Evolutionary conservation across 2,329 filamentous ascomycete genomes (phyloP), one percentile per base, ranked within the genome.

Genomic region (Acrocalymma vagum): DNA sequence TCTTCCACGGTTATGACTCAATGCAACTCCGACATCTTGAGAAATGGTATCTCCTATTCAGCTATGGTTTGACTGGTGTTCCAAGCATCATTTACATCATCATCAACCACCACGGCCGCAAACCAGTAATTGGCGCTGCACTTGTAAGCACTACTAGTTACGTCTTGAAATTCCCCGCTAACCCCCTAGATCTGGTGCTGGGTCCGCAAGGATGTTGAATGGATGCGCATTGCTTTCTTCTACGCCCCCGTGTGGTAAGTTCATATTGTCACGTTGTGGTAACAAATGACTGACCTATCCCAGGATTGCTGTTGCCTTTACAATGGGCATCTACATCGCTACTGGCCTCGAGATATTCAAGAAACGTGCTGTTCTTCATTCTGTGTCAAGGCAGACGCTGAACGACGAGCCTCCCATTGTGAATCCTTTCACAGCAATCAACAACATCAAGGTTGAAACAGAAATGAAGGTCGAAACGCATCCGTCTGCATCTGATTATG

Each of bases 1-100:
- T 94, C 60, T 91, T 90, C 67, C 78, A 77, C 58, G 87, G 87
- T 49, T 92, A 85, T 54, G 82, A 87, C 44, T 81, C 84, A 1
- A 70, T 77, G 4, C 78, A 80, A 36, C 72, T 94, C 10, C 82
- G 82, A 9, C 76, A 70, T 29, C 78, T 93, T 62, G 90, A 94
- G 62, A 80, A 85, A 29, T 84, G 79, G 42, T 94, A 94, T 51
- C 63, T 90, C 1, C 21, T 85, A 1, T 62, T 76, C 40, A 90
- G 87, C 62, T 94, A 94, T 47, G 88, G 88, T 1, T 47, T 90
- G 3, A 87, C 89, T 0, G 82, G 89, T 13, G 64, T 90, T 8
- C 83, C 88, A 2, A 83, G 87, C 0, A 66, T 93, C 8, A 67
- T 76, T 6, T 91, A 84, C 58, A 74, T 91, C 38, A 87, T 89